phyloP scores from a whole-genome alignment of 345 rosid species.

The Populus alba region DNA sequence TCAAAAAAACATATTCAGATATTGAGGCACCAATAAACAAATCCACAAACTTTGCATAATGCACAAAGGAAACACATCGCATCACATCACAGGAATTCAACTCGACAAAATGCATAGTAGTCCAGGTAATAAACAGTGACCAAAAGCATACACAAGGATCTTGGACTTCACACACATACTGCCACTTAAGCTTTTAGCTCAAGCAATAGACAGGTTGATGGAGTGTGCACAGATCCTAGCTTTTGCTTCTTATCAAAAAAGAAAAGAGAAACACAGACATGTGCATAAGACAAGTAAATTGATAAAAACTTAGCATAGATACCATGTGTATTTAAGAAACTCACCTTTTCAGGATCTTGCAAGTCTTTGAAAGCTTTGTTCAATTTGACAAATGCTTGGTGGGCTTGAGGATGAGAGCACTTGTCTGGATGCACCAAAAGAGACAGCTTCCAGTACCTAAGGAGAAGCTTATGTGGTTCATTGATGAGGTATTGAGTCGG shows the following conservation, averaged over 20 bases:
- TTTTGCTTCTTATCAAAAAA: not conserved
- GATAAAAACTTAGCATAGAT: not conserved
- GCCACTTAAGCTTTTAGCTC: not conserved
- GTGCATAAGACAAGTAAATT: not conserved
- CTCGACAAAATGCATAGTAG: not conserved
- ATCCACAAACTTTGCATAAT: not conserved
- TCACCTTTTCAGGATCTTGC: slow-evolving; percentile 92
- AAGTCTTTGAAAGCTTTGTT: slow-evolving; percentile 89
- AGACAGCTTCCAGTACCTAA: slow-evolving; percentile 92
- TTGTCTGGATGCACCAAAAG: slow-evolving; percentile 95
- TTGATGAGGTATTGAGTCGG: not conserved
- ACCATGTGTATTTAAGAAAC: not conserved
- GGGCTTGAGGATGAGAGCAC: slow-evolving; percentile 95
- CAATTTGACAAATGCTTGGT: slow-evolving; percentile 75
- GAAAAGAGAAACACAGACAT: not conserved
- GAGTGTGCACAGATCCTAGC: not conserved
- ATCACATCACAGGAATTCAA: not conserved
- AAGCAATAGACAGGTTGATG: not conserved
- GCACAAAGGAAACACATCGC: not conserved
- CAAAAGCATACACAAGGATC: not conserved
- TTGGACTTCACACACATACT: not conserved
- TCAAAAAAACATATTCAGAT: not conserved
- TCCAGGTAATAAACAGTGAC: not conserved
- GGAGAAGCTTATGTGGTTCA: not conserved
- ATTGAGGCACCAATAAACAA: not conserved